Evolutionary conservation across 2,329 filamentous ascomycete species (phyloP).

Genomic region (Exophiala phaeomuriformis): DNA sequence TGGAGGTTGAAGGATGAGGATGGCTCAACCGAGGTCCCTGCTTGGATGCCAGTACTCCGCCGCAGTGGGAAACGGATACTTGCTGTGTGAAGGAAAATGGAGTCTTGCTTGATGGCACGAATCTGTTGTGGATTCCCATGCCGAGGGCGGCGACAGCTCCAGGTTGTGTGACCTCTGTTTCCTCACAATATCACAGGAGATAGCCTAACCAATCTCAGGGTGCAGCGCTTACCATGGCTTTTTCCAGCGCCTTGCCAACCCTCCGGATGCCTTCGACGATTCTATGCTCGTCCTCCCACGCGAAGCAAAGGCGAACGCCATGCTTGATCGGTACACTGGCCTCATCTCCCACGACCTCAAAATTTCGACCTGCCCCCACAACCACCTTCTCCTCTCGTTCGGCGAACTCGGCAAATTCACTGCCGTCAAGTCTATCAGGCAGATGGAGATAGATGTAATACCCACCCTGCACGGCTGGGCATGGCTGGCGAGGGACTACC

Average conservation of each 20-base stretch:
- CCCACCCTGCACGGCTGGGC: constrained; percentile 57
- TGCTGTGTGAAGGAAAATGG: constrained; percentile 16
- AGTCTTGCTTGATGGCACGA: neutral
- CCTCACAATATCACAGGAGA: neutral
- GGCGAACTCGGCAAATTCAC: constrained; percentile 51
- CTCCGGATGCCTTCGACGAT: constrained; percentile 61
- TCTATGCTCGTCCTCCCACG: constrained; percentile 60
- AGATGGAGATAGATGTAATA: constrained; percentile 78
- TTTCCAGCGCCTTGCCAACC: constrained; percentile 41
- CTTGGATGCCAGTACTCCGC: constrained; percentile 22
- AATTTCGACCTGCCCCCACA: constrained; percentile 61
- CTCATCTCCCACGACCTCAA: constrained; percentile 55
- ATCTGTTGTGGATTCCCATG: too few species aligned
- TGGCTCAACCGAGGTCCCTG: constrained; percentile 10
- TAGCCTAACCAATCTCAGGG: neutral
- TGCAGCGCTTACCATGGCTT: neutral
- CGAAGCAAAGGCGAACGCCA: constrained; percentile 60
- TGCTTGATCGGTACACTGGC: constrained; percentile 40
- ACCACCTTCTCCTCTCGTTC: constrained; percentile 57
- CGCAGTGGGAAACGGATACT: constrained; percentile 19
- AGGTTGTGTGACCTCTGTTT: too few species aligned
- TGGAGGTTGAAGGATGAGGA: constrained; percentile 23
- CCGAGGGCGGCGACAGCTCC: too few species aligned
- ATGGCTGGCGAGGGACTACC: constrained; percentile 11
- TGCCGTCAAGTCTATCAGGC: constrained; percentile 47